These are phyloP conservation scores for Isochrysis galbana DNA, from an alignment of 78 protist species.

Conservation along the genomic window DNA sequence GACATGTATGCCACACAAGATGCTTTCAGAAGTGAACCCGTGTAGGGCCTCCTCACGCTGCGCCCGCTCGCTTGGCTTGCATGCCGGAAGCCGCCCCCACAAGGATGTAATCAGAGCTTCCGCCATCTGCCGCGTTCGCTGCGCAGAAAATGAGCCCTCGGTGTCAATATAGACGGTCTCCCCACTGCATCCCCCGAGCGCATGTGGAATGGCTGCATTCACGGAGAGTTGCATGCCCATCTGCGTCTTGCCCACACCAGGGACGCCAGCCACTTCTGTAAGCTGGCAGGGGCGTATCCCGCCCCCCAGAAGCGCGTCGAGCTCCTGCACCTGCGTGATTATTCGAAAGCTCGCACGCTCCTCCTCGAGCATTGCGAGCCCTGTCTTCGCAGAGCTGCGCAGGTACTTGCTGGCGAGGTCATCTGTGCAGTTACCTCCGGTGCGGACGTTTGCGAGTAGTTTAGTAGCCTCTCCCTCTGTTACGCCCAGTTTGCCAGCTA, in stretches of 20 bases:
- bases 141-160: conserved; percentile 42
- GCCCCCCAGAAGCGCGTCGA: conserved; percentile 49
- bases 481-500: background rate
- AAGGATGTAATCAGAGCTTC: background rate
- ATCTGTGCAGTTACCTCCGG: background rate
- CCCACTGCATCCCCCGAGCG: conserved; percentile 43
- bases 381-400: background rate
- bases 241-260: conserved; percentile 66
- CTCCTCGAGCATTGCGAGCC: background rate
- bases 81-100: too few relatives aligned
- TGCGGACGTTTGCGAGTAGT: background rate
- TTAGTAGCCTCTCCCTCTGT: background rate
- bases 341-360: background rate
- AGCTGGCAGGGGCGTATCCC: conserved; percentile 41
- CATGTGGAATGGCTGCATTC: conserved; percentile 37
- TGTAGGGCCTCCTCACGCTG: background rate
- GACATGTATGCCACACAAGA: conserved; percentile 18
- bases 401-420: background rate
- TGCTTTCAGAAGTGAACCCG: background rate
- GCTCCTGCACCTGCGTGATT: background rate
- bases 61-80: background rate
- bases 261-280: conserved; percentile 56
- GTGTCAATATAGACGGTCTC: conserved; percentile 52
- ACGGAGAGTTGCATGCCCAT: conserved; percentile 52
- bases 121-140: conserved; percentile 13